Base-by-base conservation (phyloP, 768 basidiomycete species). In the Tephrocybe sp. region DNA sequence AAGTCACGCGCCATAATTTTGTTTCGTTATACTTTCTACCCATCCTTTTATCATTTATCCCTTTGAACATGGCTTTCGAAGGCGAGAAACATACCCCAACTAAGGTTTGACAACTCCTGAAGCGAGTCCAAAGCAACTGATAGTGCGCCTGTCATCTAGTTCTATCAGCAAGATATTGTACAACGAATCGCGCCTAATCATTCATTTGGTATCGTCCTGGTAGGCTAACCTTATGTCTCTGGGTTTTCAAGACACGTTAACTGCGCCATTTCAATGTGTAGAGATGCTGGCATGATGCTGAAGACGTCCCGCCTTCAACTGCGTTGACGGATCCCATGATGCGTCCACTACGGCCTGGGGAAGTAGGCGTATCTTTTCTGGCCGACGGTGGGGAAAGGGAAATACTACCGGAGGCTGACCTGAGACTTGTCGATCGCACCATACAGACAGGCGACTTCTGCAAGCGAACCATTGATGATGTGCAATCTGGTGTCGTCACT, bases 201-300 rank as follows among this genome's bases (percentile, higher is more conserved):
- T 45, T 64, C 72, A 23, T 71, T 76, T 58, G 89, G 81, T 24
- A 74, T 89, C 55, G 84, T 93, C 43, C 66, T 91, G 69, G 90
- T 90, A 64, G 53, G 74, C 59, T 43, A 18, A 49, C 20, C 18
- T 23, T 15, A 23, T 49, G 21, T 25, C 51, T 20, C 56, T 51
- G 32, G 26, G 41, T 30, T 25, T 34, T 7, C 18, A 15, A 43
- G 8, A 32, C 30, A 49, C 32, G 15, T 44, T 25, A 20, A 42
- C 20, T n/a, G 17, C 9, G 7, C 49, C 45, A 39, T 15, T 40
- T 14, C 23, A 32, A 36, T 46, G 5, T 4, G 42, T 63, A 94
- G 92, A 82, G 90, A 69, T 90, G 86, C 61, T 94, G 92, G 93
- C 86, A 90, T 55, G 90, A 93, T 65, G 83, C 85, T 9, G 91